Evolutionary conservation across 495 filamentous ascomycete species (phyloP).

Genomic region (Trypethelium eluteriae): DNA sequence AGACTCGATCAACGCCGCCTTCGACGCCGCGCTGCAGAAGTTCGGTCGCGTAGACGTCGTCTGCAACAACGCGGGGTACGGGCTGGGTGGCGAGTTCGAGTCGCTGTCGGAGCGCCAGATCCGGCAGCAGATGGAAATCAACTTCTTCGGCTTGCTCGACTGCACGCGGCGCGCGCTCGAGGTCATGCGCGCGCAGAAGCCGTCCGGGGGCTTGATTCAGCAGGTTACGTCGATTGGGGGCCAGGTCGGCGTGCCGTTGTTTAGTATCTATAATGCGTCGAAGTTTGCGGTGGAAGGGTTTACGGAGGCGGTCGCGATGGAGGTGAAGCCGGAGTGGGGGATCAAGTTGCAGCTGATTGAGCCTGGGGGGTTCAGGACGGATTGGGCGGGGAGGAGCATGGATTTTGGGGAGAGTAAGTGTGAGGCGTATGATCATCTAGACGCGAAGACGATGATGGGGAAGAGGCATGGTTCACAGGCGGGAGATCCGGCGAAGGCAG

Average conservation of each 20-base stretch:
- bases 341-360: slow-evolving; percentile 35
- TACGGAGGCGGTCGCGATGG: slow-evolving; percentile 31
- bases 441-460: slow-evolving; percentile 35
- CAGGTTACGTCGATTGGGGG: slow-evolving; percentile 42
- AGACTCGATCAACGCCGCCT: slow-evolving; percentile 29
- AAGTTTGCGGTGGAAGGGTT: slow-evolving; percentile 40
- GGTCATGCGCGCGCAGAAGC: slow-evolving; percentile 38
- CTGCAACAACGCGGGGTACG: slow-evolving; percentile 36
- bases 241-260: slow-evolving; percentile 34
- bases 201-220: slow-evolving; percentile 39
- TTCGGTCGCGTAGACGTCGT: slow-evolving; percentile 36
- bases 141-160: slow-evolving; percentile 35
- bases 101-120: slow-evolving; percentile 30
- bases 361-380: slow-evolving; percentile 36
- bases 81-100: slow-evolving; percentile 34
- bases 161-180: slow-evolving; percentile 41
- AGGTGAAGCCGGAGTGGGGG: slow-evolving; percentile 37
- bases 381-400: slow-evolving; percentile 34
- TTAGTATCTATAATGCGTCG: slow-evolving; percentile 37
- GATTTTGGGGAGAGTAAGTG: slow-evolving; percentile 36
- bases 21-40: slow-evolving; percentile 31
- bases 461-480: slow-evolving; percentile 37
- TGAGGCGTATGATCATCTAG: slow-evolving; percentile 41
- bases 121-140: slow-evolving; percentile 35
- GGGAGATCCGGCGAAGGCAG: slow-evolving; percentile 41